phyloP scores from a whole-genome alignment of 2,329 filamentous ascomycete genomes.

The Monosporascus sp. region DNA sequence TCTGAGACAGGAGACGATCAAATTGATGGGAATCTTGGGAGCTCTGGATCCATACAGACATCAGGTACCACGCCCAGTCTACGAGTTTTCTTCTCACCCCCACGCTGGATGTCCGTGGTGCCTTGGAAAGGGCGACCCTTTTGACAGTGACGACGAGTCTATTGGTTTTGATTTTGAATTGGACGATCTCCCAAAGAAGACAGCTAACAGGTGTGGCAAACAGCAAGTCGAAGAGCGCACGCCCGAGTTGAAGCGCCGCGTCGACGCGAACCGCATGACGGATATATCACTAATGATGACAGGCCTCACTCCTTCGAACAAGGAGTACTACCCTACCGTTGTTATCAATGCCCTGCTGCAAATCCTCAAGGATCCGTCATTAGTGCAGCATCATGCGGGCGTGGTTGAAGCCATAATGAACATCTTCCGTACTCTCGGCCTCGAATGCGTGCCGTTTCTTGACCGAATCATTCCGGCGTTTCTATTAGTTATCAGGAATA shows the following conservation, averaged over 20 bases:
- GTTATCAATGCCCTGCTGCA: constrained; percentile 94
- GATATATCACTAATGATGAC: constrained; percentile 99
- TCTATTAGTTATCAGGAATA: constrained; percentile 74
- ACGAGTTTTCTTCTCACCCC: constrained; percentile 10
- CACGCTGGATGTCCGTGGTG: constrained; percentile 5
- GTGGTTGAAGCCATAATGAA: constrained; percentile 98
- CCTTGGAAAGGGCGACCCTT: constrained; percentile 7
- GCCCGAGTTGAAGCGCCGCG: constrained; percentile 69
- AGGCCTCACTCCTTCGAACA: constrained; percentile 89
- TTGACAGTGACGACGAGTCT: constrained; percentile 8
- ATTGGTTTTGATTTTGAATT: constrained; percentile 6
- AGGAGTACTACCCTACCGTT: constrained; percentile 97
- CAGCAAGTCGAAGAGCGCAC: constrained; percentile 82
- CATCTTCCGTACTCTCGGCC: constrained; percentile 91
- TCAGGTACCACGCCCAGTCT: constrained; percentile 44
- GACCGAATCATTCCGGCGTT: constrained; percentile 94
- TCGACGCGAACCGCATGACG: constrained; percentile 63
- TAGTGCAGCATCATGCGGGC: constrained; percentile 84
- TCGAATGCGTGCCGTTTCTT: constrained; percentile 94
- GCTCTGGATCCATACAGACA: constrained; percentile 95
- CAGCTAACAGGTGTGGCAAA: constrained; percentile 15
- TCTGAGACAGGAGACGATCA: constrained; percentile 89
- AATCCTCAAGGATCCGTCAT: constrained; percentile 83
- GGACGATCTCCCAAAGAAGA: constrained; percentile 1
- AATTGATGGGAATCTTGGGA: constrained; percentile 90